phyloP scores from a whole-genome alignment of 768 basidiomycete genomes.

The Sarcodon aspratus region DNA sequence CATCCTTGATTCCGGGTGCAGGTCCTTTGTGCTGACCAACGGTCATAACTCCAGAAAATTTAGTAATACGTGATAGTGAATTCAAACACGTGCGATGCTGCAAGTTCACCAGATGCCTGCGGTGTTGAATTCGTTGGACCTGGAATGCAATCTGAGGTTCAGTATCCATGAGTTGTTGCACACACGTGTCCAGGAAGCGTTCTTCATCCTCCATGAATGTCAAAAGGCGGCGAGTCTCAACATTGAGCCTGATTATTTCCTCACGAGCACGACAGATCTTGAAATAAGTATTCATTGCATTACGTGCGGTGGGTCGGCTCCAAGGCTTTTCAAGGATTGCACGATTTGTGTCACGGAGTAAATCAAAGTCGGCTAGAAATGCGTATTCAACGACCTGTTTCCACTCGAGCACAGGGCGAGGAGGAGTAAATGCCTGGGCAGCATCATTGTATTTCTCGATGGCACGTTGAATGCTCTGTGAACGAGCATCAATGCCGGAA shows the following conservation, averaged over 20 bases:
- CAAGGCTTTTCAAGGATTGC: conserved; percentile 16
- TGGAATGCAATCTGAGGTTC: no score
- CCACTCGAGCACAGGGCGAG: conserved; percentile 14
- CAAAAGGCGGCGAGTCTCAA: conserved; percentile 15
- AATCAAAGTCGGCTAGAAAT: conserved; percentile 19
- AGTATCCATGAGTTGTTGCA: no score
- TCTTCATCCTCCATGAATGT: conserved; percentile 14
- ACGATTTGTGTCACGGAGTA: conserved; percentile 15
- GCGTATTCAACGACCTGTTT: conserved; percentile 13
- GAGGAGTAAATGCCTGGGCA: conserved; percentile 12
- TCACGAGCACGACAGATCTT: conserved; percentile 11
- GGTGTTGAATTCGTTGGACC: no score
- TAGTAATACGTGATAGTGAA: no score
- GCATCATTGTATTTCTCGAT: conserved; percentile 18
- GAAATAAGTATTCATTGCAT: conserved; percentile 11
- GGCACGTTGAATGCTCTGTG: conserved; percentile 14
- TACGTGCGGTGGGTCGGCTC: conserved; percentile 12
- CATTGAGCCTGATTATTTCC: conserved; percentile 12
- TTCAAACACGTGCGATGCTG: no score
- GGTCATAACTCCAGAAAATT: no score
- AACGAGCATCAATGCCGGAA: neutral
- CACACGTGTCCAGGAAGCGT: no score
- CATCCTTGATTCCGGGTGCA: no score
- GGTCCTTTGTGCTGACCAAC: no score
- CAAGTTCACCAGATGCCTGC: no score